A percentile compares a stretch with the other conserved stretches of the same genome.
These are phyloP conservation scores for Triticum aestivum DNA, from an alignment of 176 grass and related monocot genomes.

Conservation along the genomic window DNA sequence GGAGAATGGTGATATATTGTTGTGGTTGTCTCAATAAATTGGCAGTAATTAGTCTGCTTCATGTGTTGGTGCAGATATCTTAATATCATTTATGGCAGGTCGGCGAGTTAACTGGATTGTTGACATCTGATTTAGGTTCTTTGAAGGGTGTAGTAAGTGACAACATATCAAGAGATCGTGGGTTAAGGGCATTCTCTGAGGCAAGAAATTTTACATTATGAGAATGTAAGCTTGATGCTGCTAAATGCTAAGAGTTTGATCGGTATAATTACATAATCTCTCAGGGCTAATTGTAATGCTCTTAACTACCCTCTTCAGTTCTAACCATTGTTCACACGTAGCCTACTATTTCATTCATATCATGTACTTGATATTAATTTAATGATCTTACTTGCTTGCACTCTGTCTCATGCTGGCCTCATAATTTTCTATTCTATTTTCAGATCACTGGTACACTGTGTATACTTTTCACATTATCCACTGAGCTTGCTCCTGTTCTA, in stretches of 20 bases:
- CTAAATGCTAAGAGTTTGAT: constrained; percentile 47
- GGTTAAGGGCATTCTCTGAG: constrained; percentile 93
- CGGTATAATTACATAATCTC: constrained; percentile 30
- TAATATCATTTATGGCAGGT: constrained; percentile 52
- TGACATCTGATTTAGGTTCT: constrained; percentile 93
- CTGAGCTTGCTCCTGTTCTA: constrained; percentile 89
- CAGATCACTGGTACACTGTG: constrained; percentile 92
- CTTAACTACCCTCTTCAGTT: background rate
- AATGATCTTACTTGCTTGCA: background rate
- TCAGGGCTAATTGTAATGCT: constrained; percentile 8
- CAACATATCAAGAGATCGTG: constrained; percentile 99
- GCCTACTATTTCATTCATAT: constrained; percentile 26
- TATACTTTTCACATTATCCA: constrained; percentile 88
- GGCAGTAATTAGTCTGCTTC: background rate
- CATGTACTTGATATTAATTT: constrained; percentile 6
- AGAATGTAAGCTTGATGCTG: constrained; percentile 59
- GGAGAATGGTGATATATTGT: background rate
- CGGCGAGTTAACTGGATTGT: constrained; percentile 91
- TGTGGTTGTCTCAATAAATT: constrained; percentile 1
- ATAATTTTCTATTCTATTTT: constrained; percentile 26
- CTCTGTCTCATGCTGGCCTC: background rate
- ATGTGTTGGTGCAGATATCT: constrained; percentile 16
- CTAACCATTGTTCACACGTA: background rate
- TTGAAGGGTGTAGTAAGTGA: constrained; percentile 84
- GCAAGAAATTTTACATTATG: constrained; percentile 74